Conservation (phyloP, 2,329 filamentous ascomycete species). For the Podosphaera fusca region DNA sequence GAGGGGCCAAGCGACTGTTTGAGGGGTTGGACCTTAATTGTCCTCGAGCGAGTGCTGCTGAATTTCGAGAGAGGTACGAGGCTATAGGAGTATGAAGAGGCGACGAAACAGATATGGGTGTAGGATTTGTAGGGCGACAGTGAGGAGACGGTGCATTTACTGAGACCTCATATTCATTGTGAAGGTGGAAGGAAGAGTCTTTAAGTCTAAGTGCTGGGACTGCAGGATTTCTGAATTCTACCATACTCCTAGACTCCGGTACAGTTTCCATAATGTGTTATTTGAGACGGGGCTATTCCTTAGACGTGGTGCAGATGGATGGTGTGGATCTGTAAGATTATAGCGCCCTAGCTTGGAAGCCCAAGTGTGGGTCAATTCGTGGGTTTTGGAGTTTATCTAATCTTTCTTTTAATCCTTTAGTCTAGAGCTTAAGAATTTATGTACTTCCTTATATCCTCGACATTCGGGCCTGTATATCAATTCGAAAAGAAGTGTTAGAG, state of each 20-base stretch:
- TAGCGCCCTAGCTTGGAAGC: no score
- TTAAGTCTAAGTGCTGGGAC: slow-evolving; percentile 28
- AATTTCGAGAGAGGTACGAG: slow-evolving; percentile 33
- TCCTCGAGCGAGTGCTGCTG: slow-evolving; percentile 18
- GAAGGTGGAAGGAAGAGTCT: slow-evolving; percentile 9
- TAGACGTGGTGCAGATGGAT: no score
- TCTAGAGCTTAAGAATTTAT: no score
- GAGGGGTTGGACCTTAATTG: slow-evolving; percentile 36
- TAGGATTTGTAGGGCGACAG: slow-evolving; percentile 36
- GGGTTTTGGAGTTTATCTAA: no score
- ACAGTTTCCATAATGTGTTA: slow-evolving; percentile 34
- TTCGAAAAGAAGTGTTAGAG: no score
- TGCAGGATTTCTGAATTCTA: slow-evolving; percentile 37
- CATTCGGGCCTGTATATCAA: no score
- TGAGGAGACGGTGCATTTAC: slow-evolving; percentile 25
- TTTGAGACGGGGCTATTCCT: no score
- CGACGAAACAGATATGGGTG: slow-evolving; percentile 27
- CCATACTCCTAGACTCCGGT: slow-evolving; percentile 44
- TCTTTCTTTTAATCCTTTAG: no score
- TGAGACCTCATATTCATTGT: slow-evolving; percentile 4
- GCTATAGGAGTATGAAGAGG: slow-evolving; percentile 17
- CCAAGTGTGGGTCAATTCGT: no score
- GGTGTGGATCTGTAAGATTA: no score
- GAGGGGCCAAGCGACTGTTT: slow-evolving; percentile 25
- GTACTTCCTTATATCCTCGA: no score